These are phyloP conservation scores for Gaeumannomyces tritici DNA, from an alignment of 2,329 filamentous ascomycete species.

Conservation along the genomic window DNA sequence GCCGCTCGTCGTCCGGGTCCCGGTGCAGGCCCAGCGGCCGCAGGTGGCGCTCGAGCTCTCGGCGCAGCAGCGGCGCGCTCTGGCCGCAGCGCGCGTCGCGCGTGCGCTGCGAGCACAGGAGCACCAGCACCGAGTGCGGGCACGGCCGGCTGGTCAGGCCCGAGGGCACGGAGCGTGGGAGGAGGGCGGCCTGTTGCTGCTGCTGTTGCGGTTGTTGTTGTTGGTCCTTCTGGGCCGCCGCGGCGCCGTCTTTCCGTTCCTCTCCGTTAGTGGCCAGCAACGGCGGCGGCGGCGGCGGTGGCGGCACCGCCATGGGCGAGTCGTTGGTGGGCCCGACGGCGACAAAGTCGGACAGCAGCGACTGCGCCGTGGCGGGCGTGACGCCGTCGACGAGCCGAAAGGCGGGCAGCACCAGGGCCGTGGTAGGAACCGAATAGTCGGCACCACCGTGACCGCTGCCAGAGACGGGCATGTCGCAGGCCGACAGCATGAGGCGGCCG, in stretches of 20 bases:
- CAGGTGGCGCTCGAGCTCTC: constrained; percentile 83
- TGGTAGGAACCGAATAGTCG: constrained; percentile 62
- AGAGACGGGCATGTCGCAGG: constrained; percentile 81
- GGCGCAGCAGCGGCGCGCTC: constrained; percentile 78
- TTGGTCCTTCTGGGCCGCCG: too few relatives aligned
- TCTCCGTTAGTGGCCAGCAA: too few relatives aligned
- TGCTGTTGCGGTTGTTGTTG: too few relatives aligned
- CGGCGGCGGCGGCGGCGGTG: too few relatives aligned
- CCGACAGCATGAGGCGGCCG: constrained; percentile 79
- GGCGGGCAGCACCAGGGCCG: constrained; percentile 72
- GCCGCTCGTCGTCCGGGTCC: constrained; percentile 78
- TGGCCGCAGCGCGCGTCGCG: constrained; percentile 92
- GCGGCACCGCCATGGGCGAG: constrained; percentile 38
- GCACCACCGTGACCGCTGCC: constrained; percentile 29
- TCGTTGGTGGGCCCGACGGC: constrained; percentile 65
- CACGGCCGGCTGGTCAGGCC: constrained; percentile 46
- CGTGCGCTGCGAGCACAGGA: constrained; percentile 91
- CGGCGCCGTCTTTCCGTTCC: too few relatives aligned
- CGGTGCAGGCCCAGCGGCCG: constrained; percentile 76
- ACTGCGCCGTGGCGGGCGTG: constrained; percentile 61
- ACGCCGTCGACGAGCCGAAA: constrained; percentile 80
- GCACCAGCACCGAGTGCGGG: constrained; percentile 76
- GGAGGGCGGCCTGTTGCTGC: constrained; percentile 2
- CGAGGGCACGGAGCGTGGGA: constrained; percentile 15
- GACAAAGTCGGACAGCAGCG: constrained; percentile 62